Evolutionary conservation across 352 stramenopile species (phyloP).

Genomic region (Pythium aristosporum): DNA sequence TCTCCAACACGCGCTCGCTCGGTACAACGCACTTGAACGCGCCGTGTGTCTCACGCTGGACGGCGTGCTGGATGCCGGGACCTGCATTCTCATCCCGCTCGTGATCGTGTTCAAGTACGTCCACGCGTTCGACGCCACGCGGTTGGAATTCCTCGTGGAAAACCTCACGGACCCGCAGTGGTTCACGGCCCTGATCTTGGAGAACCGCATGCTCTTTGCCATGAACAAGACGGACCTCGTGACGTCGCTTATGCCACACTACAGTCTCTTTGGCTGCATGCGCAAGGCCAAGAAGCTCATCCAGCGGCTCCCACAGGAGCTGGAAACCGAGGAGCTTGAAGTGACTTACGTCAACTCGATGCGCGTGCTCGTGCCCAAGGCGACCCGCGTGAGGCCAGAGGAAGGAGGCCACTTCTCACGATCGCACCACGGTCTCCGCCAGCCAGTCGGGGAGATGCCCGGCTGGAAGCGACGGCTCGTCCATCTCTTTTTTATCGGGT

Average conservation of each 20-base stretch:
- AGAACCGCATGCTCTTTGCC: constrained; percentile 29
- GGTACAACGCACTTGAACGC: constrained; percentile 23
- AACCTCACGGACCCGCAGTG: constrained; percentile 24
- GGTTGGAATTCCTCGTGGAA: constrained; percentile 21
- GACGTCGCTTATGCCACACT: constrained; percentile 25
- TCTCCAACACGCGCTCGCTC: constrained; percentile 23
- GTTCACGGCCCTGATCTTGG: constrained; percentile 25
- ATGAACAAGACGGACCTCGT: constrained; percentile 26
- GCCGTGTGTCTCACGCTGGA: constrained; percentile 25
- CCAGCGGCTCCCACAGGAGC: constrained; percentile 13
- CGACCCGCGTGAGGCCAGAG: constrained; percentile 3
- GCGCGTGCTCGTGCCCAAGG: constrained; percentile 18
- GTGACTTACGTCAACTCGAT: constrained; percentile 25
- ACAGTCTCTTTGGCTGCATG: constrained; percentile 25
- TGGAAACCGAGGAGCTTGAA: constrained; percentile 15
- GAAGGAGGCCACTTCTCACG: not conserved
- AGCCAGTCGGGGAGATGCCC: constrained; percentile 18
- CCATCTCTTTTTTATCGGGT: constrained; percentile 36
- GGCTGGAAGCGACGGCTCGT: constrained; percentile 29
- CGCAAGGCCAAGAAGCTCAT: constrained; percentile 24
- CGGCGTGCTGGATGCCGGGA: constrained; percentile 17
- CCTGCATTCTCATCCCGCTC: constrained; percentile 22
- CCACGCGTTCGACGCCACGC: constrained; percentile 16
- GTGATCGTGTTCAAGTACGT: constrained; percentile 28
- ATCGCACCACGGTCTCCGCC: not conserved